Evolutionary conservation across 2,329 filamentous ascomycete genomes (phyloP), one percentile per base, ranked within the genome.

Genomic region (Plenodomus biglobosus): DNA sequence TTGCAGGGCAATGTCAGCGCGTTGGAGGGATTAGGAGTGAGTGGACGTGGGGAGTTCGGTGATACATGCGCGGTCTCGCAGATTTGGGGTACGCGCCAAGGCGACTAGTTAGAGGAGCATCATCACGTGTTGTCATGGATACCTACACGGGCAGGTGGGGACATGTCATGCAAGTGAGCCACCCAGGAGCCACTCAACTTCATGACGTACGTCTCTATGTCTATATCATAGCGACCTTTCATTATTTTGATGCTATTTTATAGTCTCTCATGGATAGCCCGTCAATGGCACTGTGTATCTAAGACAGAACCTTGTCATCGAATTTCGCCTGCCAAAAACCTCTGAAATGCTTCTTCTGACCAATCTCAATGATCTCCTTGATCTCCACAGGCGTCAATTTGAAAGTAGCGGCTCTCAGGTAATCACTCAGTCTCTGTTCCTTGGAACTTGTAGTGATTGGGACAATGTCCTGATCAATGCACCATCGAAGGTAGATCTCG

Each of bases 391-490:
- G 80, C 5, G 79, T 85, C 53, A 86, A 62, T 54, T 79, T 79
- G 68, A 86, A 85, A 1, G 77, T 79, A 55, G 80, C 71, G 1
- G 73, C 73, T 18, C 80, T 71, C 52, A 85, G 59, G 57, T 85
- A 85, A 59, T 83, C 80, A 47, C 73, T 79, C 62, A 86, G 55
- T 15, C 83, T 73, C 53, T 81, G 76, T 67, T 85, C 82, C 56
- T 85, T 85, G 40, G 75, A 71, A 48, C 78, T 83, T 2, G 83
- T 86, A 5, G 82, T 85, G 48, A 86, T 78, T 0, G 79, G 70
- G 15, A 85, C 76, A 47, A 80, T 67, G 19, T 81, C 82, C 58
- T 83, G 81, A 55, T 86, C 82, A 42, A 86, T 76, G 40, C 77
- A 79, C 82, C 82, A 86, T 42, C 83, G 71, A 45, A 86, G 61